phyloP scores from a whole-genome alignment of 108 stramenopile species.

The Seminavis robusta region DNA sequence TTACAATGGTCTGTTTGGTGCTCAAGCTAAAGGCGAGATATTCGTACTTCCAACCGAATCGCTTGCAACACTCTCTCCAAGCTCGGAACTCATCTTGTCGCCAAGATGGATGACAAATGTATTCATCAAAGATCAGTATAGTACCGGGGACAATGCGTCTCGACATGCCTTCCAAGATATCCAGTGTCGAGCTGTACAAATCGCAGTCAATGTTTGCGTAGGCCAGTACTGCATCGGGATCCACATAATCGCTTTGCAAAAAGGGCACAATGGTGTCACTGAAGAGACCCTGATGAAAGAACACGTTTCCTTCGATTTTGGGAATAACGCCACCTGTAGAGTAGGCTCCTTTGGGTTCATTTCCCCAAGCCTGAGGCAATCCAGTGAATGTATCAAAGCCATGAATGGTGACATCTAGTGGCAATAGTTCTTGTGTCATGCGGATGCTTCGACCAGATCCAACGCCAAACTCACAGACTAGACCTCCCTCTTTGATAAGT shows the following conservation, averaged over 20 bases:
- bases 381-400: slow-evolving; percentile 92
- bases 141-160: slow-evolving; percentile 72
- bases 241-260: slow-evolving; percentile 26
- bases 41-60: slow-evolving; percentile 87
- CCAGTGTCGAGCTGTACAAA: slow-evolving; percentile 72
- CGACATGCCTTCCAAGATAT: slow-evolving; percentile 79
- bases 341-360: slow-evolving; percentile 71
- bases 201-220: slow-evolving; percentile 90
- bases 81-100: slow-evolving; percentile 84
- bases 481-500: slow-evolving; percentile 56
- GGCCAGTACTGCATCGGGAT: slow-evolving; percentile 56
- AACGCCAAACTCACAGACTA: slow-evolving; percentile 89
- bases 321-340: slow-evolving; percentile 77
- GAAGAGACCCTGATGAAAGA: slow-evolving; percentile 80
- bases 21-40: slow-evolving; percentile 80
- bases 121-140: slow-evolving; percentile 82
- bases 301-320: slow-evolving; percentile 56
- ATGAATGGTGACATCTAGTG: slow-evolving; percentile 60
- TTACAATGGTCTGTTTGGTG: slow-evolving; percentile 80
- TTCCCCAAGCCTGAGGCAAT: slow-evolving; percentile 81
- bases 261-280: slow-evolving; percentile 71
- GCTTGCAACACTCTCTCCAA: slow-evolving; percentile 82
- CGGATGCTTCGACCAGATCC: slow-evolving; percentile 69
- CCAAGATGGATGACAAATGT: slow-evolving; percentile 82
- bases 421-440: slow-evolving; percentile 82